Evolutionary conservation across 352 stramenopile genomes (phyloP).

Genomic region (Pythium phragmitis): DNA sequence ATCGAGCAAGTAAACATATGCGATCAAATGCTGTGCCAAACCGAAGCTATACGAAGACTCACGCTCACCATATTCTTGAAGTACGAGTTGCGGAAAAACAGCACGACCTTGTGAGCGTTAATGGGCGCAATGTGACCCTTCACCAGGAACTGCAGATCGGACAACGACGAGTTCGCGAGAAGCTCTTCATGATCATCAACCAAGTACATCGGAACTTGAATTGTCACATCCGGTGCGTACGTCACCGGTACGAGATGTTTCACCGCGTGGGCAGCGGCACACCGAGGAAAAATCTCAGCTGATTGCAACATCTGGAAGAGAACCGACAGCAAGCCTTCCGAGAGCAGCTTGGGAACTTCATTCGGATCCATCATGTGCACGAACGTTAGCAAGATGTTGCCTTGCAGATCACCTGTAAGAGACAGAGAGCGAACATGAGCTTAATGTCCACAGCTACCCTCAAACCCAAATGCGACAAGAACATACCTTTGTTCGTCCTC

Average conservation of each 20-base stretch:
- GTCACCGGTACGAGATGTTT: conserved; percentile 77
- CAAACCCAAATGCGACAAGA: not conserved
- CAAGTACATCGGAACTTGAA: conserved; percentile 75
- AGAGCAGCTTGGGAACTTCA: conserved; percentile 70
- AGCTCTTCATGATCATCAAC: conserved; percentile 89
- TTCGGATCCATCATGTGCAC: conserved; percentile 88
- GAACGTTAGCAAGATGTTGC: conserved; percentile 86
- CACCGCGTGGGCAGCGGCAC: conserved; percentile 80
- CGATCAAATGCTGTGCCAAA: not conserved
- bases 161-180: conserved; percentile 79
- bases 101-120: conserved; percentile 86
- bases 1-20: conserved; percentile 4
- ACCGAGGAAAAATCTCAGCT: conserved; percentile 67
- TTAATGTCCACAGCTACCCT: not conserved
- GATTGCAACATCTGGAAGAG: conserved; percentile 83
- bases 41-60: conserved; percentile 31
- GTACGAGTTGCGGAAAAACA: conserved; percentile 90
- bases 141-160: conserved; percentile 85
- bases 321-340: conserved; percentile 76
- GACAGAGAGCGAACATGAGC: not conserved
- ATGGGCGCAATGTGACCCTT: conserved; percentile 85
- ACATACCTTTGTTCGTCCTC: conserved; percentile 69
- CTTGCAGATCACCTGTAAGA: conserved; percentile 61
- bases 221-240: conserved; percentile 76
- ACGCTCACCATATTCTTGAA: conserved; percentile 92